Percentiles rank a stretch among this genome's conserved stretches.
These are phyloP conservation scores for Pythium guiyangense DNA, from an alignment of 352 stramenopile genomes.

Conservation along the genomic window DNA sequence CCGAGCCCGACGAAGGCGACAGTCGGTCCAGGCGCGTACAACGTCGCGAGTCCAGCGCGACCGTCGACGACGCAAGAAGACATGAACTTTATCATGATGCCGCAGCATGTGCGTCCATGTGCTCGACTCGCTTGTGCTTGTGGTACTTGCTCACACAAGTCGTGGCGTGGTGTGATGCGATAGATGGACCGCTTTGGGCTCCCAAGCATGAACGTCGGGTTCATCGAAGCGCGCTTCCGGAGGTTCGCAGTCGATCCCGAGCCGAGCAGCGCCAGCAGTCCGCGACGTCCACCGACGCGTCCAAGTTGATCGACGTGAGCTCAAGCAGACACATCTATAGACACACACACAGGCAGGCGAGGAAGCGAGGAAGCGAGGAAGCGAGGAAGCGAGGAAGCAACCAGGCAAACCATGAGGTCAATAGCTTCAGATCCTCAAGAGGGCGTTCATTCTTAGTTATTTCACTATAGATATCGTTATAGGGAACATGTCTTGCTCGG, in stretches of 20 bases:
- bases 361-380: too few relatives aligned
- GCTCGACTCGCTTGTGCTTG: background rate
- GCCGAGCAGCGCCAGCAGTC: conserved; percentile 2
- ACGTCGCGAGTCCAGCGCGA: conserved; percentile 11
- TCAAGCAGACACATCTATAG: background rate
- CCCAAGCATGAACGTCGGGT: conserved; percentile 30
- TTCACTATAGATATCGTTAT: too few relatives aligned
- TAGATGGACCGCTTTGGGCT: conserved; percentile 64
- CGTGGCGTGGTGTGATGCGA: background rate
- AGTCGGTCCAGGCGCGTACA: conserved; percentile 53
- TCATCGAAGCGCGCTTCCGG: conserved; percentile 65
- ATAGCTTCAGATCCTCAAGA: too few relatives aligned
- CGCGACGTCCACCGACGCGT: background rate
- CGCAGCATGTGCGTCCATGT: conserved; percentile 39
- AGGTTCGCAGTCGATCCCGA: conserved; percentile 49
- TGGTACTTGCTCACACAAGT: background rate
- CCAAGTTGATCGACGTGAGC: conserved; percentile 1
- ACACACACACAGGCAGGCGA: too few relatives aligned
- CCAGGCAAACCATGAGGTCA: too few relatives aligned
- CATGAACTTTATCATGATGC: conserved; percentile 72
- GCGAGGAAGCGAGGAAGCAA: too few relatives aligned
- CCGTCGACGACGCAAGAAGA: conserved; percentile 27
- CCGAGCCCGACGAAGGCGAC: conserved; percentile 41
- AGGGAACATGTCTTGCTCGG: too few relatives aligned
- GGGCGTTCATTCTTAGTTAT: too few relatives aligned